A percentile compares a stretch with the other conserved stretches of the same genome.
phyloP scores from a whole-genome alignment of 2,329 filamentous ascomycete genomes.

The Zymoseptoria pseudotritici region DNA sequence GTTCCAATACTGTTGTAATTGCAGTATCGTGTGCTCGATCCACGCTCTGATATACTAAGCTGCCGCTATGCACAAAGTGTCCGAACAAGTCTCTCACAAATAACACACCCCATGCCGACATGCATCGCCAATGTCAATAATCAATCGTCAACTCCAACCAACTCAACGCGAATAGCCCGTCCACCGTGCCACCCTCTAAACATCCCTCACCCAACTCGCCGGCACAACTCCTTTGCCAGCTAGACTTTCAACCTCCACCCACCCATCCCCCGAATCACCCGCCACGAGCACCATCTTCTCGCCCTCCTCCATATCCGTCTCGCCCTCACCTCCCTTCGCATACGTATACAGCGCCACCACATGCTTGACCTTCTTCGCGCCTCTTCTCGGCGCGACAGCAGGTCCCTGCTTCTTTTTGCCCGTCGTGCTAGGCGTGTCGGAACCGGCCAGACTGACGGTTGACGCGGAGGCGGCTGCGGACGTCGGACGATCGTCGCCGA shows the following conservation, averaged over 20 bases:
- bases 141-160: neutral
- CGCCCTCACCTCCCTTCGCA: slow-evolving; percentile 71
- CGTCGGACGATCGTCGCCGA: slow-evolving; percentile 14
- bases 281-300: slow-evolving; percentile 87
- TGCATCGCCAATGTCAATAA: neutral
- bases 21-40: too few relatives aligned
- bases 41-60: neutral
- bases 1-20: too few relatives aligned
- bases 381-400: slow-evolving; percentile 66
- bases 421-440: slow-evolving; percentile 33
- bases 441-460: slow-evolving; percentile 57
- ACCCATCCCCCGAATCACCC: slow-evolving; percentile 84
- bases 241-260: slow-evolving; percentile 85
- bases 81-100: neutral
- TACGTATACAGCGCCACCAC: slow-evolving; percentile 93
- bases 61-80: neutral
- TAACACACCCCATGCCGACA: neutral
- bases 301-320: slow-evolving; percentile 85
- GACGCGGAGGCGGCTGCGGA: slow-evolving; percentile 55
- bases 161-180: neutral
- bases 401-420: slow-evolving; percentile 75
- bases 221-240: slow-evolving; percentile 81
- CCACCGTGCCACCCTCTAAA: slow-evolving; percentile 28
- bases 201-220: slow-evolving; percentile 81
- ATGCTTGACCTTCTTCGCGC: slow-evolving; percentile 76